phyloP scores from a whole-genome alignment of 2,329 filamentous ascomycete genomes.

The Rhytidhysteron rufulum region DNA sequence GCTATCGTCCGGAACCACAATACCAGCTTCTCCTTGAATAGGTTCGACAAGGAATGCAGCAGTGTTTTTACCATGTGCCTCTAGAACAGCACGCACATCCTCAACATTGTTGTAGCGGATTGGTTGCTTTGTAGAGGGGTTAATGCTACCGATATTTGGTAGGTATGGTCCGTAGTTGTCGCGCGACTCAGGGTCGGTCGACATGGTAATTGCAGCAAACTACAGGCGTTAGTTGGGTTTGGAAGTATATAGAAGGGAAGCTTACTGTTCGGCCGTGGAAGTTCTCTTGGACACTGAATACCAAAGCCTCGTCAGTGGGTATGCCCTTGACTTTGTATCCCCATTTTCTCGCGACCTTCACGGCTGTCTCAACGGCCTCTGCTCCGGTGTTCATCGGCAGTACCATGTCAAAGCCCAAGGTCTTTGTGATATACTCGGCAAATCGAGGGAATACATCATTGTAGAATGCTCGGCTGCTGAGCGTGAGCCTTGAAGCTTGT shows the following conservation, averaged over 20 bases:
- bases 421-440: slow-evolving; percentile 82
- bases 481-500: slow-evolving; percentile 82
- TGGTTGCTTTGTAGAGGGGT: slow-evolving; percentile 69
- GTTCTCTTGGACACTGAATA: slow-evolving; percentile 84
- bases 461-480: slow-evolving; percentile 93
- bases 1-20: slow-evolving; percentile 87
- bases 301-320: slow-evolving; percentile 73
- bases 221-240: slow-evolving; percentile 30
- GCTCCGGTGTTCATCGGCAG: slow-evolving; percentile 97
- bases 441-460: slow-evolving; percentile 98
- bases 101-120: slow-evolving; percentile 84
- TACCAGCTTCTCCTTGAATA: slow-evolving; percentile 95
- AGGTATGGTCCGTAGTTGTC: slow-evolving; percentile 97
- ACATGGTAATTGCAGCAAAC: slow-evolving; percentile 95
- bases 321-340: slow-evolving; percentile 95
- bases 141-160: slow-evolving; percentile 75
- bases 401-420: slow-evolving; percentile 97
- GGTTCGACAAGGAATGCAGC: slow-evolving; percentile 94
- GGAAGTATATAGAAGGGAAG: slow-evolving; percentile 17
- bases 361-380: slow-evolving; percentile 90
- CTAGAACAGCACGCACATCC: slow-evolving; percentile 75
- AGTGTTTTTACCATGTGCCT: slow-evolving; percentile 76
- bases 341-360: slow-evolving; percentile 97
- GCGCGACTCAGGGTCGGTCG: slow-evolving; percentile 89
- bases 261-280: slow-evolving; percentile 93